phyloP scores from a whole-genome alignment of 805 yeast species.

The Komagataella pseudopastoris region DNA sequence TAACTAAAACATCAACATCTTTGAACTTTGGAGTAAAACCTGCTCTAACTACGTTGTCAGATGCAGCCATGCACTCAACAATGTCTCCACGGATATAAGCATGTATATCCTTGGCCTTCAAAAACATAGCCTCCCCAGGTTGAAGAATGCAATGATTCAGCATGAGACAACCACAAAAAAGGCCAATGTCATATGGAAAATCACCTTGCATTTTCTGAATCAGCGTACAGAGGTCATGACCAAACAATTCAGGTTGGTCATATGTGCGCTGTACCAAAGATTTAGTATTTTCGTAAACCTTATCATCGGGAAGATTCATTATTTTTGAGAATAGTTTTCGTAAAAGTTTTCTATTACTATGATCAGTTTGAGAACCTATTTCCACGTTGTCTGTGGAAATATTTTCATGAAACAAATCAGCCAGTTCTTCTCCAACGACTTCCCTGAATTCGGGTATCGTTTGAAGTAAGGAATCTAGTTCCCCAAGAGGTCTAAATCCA shows the following conservation, averaged over 20 bases:
- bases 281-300: constrained; percentile 43
- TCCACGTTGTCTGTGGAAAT: constrained; percentile 28
- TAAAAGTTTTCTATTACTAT: constrained; percentile 46
- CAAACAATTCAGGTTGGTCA: constrained; percentile 43
- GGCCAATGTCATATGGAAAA: constrained; percentile 88
- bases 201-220: constrained; percentile 70
- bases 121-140: constrained; percentile 92
- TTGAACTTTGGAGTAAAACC: constrained; percentile 99
- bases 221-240: constrained; percentile 50
- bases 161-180: constrained; percentile 89
- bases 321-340: constrained; percentile 68
- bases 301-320: constrained; percentile 68
- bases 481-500: constrained; percentile 85
- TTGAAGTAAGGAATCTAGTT: constrained; percentile 55
- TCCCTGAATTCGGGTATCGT: constrained; percentile 66
- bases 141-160: constrained; percentile 75
- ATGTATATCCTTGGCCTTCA: constrained; percentile 96
- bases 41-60: constrained; percentile 95
- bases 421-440: constrained; percentile 52
- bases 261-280: constrained; percentile 54
- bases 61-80: constrained; percentile 99
- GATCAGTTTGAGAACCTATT: constrained; percentile 39
- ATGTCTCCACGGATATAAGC: constrained; percentile 96
- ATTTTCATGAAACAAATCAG: constrained; percentile 36
- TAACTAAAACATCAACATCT: constrained; percentile 82